These are phyloP conservation scores for Fusarium sp. DNA, from an alignment of 2,329 filamentous ascomycete genomes.

Conservation along the genomic window DNA sequence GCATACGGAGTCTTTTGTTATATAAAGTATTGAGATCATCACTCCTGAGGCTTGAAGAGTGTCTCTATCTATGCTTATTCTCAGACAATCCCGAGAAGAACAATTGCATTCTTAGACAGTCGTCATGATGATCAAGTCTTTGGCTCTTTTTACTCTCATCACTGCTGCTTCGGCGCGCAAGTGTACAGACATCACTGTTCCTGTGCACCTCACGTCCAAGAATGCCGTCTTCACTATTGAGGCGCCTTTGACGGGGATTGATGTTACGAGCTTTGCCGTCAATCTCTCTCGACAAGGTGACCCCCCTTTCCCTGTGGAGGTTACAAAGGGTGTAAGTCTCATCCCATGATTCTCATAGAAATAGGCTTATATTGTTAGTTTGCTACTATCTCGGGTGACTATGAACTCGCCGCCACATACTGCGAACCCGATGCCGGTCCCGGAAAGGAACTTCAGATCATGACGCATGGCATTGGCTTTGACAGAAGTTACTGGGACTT, in stretches of 20 bases:
- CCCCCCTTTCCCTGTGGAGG: conserved; percentile 59
- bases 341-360: neutral
- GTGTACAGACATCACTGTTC: conserved; percentile 66
- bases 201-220: conserved; percentile 65
- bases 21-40: conserved; percentile 31
- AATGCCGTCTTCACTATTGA: conserved; percentile 66
- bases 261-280: conserved; percentile 68
- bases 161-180: conserved; percentile 51
- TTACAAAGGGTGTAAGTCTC: conserved; percentile 58
- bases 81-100: neutral
- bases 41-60: neutral
- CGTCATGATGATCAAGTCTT: conserved; percentile 40
- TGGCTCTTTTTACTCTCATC: conserved; percentile 44
- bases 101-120: neutral
- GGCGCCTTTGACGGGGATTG: conserved; percentile 64
- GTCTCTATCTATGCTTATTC: conserved; percentile 13
- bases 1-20: conserved; percentile 2
- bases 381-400: conserved; percentile 63
- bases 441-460: conserved; percentile 53
- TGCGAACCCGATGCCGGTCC: conserved; percentile 66
- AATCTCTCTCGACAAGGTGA: conserved; percentile 61
- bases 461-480: conserved; percentile 58
- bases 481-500: conserved; percentile 71
- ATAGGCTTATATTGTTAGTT: conserved; percentile 53
- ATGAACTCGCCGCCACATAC: conserved; percentile 71